Percentiles rank a stretch among this genome's conserved stretches.
These are phyloP conservation scores for Lathyrus oleraceus DNA, from an alignment of 306 rosid species.

Conservation along the genomic window DNA sequence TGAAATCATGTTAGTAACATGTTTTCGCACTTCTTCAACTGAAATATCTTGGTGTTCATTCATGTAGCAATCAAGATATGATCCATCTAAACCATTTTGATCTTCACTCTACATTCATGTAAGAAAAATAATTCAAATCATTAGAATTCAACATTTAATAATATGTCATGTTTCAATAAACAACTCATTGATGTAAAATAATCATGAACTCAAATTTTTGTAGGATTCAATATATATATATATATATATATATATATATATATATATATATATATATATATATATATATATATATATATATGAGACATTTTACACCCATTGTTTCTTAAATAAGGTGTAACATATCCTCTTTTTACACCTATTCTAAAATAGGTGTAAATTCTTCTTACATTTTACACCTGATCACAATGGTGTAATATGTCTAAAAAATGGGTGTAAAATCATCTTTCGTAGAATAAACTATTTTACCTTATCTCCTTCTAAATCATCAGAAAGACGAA, in stretches of 20 bases:
- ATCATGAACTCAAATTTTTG: too few relatives aligned
- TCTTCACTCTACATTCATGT: constrained; percentile 39
- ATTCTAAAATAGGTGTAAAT: too few relatives aligned
- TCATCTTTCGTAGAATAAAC: not conserved
- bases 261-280: too few relatives aligned
- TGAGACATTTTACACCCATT: too few relatives aligned
- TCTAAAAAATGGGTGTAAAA: too few relatives aligned
- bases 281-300: too few relatives aligned
- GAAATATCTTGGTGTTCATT: constrained; percentile 39
- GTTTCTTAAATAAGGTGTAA: too few relatives aligned
- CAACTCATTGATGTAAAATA: not conserved
- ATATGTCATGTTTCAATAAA: not conserved
- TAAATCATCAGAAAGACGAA: constrained; percentile 48
- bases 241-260: too few relatives aligned
- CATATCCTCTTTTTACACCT: too few relatives aligned
- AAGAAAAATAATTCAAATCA: not conserved
- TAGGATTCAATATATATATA: too few relatives aligned
- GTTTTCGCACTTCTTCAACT: constrained; percentile 25
- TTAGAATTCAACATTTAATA: not conserved
- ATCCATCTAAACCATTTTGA: constrained; percentile 55
- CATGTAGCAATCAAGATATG: constrained; percentile 54
- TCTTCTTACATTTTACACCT: too few relatives aligned
- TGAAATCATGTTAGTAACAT: constrained; percentile 44
- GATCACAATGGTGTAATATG: too few relatives aligned
- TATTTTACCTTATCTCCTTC: constrained; percentile 34